These are phyloP conservation scores for Candida insectalens DNA, from an alignment of 805 yeast genomes.

Conservation along the genomic window DNA sequence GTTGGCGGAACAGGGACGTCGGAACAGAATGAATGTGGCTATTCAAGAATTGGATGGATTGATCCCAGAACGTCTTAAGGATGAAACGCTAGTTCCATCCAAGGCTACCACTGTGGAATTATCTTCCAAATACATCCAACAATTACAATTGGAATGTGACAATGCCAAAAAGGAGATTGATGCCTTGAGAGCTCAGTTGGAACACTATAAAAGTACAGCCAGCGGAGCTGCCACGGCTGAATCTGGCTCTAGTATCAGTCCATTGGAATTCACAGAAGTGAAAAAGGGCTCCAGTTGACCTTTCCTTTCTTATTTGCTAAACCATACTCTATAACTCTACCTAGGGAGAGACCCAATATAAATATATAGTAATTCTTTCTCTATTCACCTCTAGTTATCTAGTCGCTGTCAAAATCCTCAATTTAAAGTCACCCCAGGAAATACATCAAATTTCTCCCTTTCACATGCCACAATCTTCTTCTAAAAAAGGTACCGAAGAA, in stretches of 20 bases:
- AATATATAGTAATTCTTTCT: too few species aligned
- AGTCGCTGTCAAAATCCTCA: too few species aligned
- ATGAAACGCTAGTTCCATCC: slow-evolving; percentile 61
- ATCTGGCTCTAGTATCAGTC: slow-evolving; percentile 11
- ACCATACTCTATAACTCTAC: too few species aligned
- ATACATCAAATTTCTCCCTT: too few species aligned
- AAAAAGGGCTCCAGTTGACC: too few species aligned
- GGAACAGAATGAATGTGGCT: slow-evolving; percentile 87
- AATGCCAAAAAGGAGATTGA: slow-evolving; percentile 28
- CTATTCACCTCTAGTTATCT: too few species aligned
- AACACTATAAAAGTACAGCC: slow-evolving; percentile 4
- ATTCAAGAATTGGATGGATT: slow-evolving; percentile 62
- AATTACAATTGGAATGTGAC: slow-evolving; percentile 29
- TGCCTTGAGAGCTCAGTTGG: slow-evolving; percentile 19
- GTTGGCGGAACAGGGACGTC: slow-evolving; percentile 91
- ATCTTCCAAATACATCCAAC: slow-evolving; percentile 61
- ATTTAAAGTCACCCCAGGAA: too few species aligned
- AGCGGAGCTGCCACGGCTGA: slow-evolving; percentile 4
- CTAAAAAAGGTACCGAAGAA: background rate
- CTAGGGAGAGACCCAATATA: too few species aligned
- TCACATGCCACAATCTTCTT: too few species aligned
- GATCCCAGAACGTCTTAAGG: slow-evolving; percentile 51
- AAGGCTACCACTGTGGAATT: slow-evolving; percentile 94
- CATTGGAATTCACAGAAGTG: slow-evolving; percentile 8
- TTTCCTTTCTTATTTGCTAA: too few species aligned